A percentile compares a stretch with the other conserved stretches of the same genome.
phyloP scores from a whole-genome alignment of 192 early-diverging fungal species.

The Podila epigama region DNA sequence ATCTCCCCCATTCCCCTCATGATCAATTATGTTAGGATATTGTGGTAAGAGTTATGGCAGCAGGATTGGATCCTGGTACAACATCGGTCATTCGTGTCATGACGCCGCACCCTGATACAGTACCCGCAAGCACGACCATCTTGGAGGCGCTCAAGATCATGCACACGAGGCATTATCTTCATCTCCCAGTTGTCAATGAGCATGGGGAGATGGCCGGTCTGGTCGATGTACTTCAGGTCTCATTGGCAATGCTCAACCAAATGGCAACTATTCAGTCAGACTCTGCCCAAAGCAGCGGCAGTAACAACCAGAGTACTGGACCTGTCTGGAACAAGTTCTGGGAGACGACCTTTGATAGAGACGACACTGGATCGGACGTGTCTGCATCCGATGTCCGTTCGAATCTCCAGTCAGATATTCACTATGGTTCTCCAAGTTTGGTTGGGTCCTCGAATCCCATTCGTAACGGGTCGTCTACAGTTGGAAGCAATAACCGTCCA shows the following conservation, averaged over 20 bases:
- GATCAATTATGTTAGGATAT: constrained; percentile 56
- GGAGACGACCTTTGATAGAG: constrained; percentile 49
- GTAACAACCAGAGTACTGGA: constrained; percentile 2
- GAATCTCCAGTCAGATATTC: constrained; percentile 8
- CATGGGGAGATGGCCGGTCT: constrained; percentile 69
- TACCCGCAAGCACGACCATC: constrained; percentile 64
- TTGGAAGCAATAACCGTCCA: background rate
- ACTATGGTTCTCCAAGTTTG: constrained; percentile 18
- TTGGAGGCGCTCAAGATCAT: constrained; percentile 79
- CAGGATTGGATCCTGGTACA: constrained; percentile 77
- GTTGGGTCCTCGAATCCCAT: constrained; percentile 26
- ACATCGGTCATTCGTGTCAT: constrained; percentile 96
- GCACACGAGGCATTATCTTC: constrained; percentile 81
- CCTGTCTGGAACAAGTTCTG: constrained; percentile 59
- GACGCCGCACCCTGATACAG: constrained; percentile 84
- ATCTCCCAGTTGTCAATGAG: constrained; percentile 74
- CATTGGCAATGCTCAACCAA: constrained; percentile 75
- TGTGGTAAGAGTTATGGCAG: constrained; percentile 81
- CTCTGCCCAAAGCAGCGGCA: background rate
- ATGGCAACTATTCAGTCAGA: constrained; percentile 62
- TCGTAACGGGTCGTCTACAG: background rate
- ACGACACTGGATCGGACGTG: constrained; percentile 49
- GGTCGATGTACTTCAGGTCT: constrained; percentile 79
- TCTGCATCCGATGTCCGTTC: constrained; percentile 42
- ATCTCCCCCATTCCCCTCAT: no score